These are phyloP conservation scores for Colletotrichum truncatum DNA, from an alignment of 2,329 filamentous ascomycete genomes.

Conservation along the genomic window DNA sequence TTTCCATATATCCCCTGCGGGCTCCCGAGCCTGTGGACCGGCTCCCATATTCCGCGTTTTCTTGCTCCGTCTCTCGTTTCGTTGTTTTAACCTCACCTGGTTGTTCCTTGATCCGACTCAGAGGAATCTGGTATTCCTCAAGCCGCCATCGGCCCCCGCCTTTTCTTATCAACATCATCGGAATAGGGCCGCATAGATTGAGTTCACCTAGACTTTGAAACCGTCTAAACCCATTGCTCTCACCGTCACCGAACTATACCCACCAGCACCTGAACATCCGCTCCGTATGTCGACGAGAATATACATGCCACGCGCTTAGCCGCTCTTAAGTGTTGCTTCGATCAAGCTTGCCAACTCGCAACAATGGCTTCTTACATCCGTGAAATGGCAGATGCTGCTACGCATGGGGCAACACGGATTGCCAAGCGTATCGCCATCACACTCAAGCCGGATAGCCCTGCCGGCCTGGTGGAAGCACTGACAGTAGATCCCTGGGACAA, in stretches of 20 bases:
- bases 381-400: conserved; percentile 42
- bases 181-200: not conserved
- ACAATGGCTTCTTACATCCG: conserved; percentile 52
- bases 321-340: conserved; percentile 31
- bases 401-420: conserved; percentile 47
- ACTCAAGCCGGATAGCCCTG: conserved; percentile 66
- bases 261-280: conserved; percentile 12
- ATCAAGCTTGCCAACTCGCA: conserved; percentile 31
- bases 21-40: conserved; percentile 10
- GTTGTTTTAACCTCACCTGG: conserved; percentile 3
- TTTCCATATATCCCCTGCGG: conserved; percentile 34
- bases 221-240: not conserved
- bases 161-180: conserved; percentile 6
- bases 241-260: not conserved
- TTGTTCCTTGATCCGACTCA: conserved; percentile 19
- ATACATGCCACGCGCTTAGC: conserved; percentile 35
- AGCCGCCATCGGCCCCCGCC: not conserved
- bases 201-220: not conserved
- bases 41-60: not conserved
- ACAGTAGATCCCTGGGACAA: conserved; percentile 81
- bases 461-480: conserved; percentile 69
- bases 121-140: conserved; percentile 39
- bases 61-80: conserved; percentile 30
- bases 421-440: conserved; percentile 68
- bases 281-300: conserved; percentile 38